A percentile compares a stretch with the other conserved stretches of the same genome.
Evolutionary conservation across 495 filamentous ascomycete genomes (phyloP).

Genomic region (Chaetomium tenue): DNA sequence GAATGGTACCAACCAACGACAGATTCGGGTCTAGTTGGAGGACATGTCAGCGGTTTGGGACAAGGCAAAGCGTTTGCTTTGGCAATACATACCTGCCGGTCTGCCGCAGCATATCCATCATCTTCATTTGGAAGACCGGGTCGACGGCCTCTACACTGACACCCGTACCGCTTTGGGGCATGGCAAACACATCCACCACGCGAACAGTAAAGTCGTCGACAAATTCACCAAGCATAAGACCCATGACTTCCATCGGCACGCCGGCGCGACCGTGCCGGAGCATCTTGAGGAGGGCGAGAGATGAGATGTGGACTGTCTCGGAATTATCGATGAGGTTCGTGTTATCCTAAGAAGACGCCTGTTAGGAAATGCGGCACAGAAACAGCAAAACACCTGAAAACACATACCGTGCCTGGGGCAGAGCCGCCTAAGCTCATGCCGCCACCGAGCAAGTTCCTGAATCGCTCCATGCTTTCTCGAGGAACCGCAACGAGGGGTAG

Average conservation of each 20-base stretch:
- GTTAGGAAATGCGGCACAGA: conserved; percentile 14
- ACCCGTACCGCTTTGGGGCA: conserved; percentile 98
- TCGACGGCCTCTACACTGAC: conserved; percentile 98
- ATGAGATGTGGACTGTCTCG: conserved; percentile 99
- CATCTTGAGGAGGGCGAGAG: conserved; percentile 96
- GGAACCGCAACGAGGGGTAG: not conserved
- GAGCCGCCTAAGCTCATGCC: conserved; percentile 68
- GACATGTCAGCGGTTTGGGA: conserved; percentile 6
- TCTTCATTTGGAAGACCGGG: conserved; percentile 97
- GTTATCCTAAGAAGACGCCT: conserved; percentile 60
- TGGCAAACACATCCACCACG: conserved; percentile 97
- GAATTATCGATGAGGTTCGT: conserved; percentile 93
- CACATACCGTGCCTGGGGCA: conserved; percentile 72
- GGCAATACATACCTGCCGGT: conserved; percentile 73
- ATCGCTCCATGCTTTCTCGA: conserved; percentile 71
- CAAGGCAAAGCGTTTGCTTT: not conserved
- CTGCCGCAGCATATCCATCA: conserved; percentile 99
- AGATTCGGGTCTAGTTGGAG: conserved; percentile 70
- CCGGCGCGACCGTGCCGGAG: conserved; percentile 93
- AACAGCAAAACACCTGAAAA: not conserved
- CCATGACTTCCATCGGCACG: conserved; percentile 99
- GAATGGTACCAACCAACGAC: conserved; percentile 99
- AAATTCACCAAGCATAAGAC: conserved; percentile 96
- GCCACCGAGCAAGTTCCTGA: conserved; percentile 79
- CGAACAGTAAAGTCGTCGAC: conserved; percentile 98